Evolutionary conservation across 805 yeast genomes (phyloP).

Genomic region (Saccharomyces mikatae): DNA sequence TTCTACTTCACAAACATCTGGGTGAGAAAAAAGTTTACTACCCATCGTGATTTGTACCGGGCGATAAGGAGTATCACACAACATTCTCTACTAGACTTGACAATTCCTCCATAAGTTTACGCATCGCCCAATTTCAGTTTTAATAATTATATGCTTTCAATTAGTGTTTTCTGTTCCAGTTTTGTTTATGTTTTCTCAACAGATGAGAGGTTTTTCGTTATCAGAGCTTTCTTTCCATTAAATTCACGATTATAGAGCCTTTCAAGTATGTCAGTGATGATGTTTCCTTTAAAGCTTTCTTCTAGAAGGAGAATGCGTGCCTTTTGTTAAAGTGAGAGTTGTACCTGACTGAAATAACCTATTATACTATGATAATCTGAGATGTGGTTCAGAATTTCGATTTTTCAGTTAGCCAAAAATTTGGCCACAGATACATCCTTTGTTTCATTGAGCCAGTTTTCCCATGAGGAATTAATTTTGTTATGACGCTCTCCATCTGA

Average conservation of each 20-base stretch:
- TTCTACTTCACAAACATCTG: not conserved
- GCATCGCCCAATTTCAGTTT: not conserved
- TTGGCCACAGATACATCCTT: conserved; percentile 5
- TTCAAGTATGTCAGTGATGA: not conserved
- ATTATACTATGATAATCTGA: not conserved
- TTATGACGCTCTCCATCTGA: conserved; percentile 3
- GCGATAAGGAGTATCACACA: conserved; percentile 2
- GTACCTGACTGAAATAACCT: not conserved
- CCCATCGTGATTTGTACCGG: conserved; percentile 1
- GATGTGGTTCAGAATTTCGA: not conserved
- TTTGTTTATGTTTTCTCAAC: not conserved
- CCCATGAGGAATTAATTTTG: conserved; percentile 5
- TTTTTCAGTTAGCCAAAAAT: conserved; percentile 4
- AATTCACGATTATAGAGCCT: not conserved
- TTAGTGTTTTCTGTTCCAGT: not conserved
- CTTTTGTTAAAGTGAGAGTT: not conserved
- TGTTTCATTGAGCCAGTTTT: conserved; percentile 1
- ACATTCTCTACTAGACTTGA: conserved; percentile 4
- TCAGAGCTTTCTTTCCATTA: not conserved
- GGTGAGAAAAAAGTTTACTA: not conserved
- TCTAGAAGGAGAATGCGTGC: not conserved
- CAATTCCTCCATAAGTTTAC: not conserved
- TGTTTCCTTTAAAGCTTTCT: not conserved
- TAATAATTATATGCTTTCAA: too few species aligned
- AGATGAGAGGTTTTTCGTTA: not conserved